Conservation (phyloP, 495 filamentous ascomycete species). For the Penicillium steckii region DNA sequence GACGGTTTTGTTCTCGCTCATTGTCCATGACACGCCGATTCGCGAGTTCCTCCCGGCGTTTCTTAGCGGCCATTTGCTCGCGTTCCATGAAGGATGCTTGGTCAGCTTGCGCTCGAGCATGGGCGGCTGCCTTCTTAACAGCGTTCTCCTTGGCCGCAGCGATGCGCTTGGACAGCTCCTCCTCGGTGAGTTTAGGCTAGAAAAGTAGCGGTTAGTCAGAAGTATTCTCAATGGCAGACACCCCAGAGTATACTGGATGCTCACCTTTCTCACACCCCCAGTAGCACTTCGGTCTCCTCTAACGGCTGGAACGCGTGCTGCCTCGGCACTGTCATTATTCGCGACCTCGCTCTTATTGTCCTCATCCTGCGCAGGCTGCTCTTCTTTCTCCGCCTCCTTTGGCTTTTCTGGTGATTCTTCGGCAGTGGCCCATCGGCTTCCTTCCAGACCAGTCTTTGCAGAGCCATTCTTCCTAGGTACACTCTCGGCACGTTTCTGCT, state of each 20-base stretch:
- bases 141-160: slow-evolving; percentile 59
- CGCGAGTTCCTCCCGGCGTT: slow-evolving; percentile 53
- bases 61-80: slow-evolving; percentile 56
- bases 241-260: not conserved
- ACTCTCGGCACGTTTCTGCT: slow-evolving; percentile 26
- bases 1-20: slow-evolving; percentile 70
- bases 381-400: slow-evolving; percentile 21
- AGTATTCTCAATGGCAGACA: not conserved
- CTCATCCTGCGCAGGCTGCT: slow-evolving; percentile 12
- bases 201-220: not conserved
- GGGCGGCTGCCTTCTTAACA: slow-evolving; percentile 55
- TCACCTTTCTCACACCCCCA: slow-evolving; percentile 57
- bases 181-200: slow-evolving; percentile 67
- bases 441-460: slow-evolving; percentile 11
- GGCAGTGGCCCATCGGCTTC: slow-evolving; percentile 11
- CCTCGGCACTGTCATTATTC: slow-evolving; percentile 23
- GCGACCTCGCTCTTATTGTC: slow-evolving; percentile 17
- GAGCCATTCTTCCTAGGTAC: slow-evolving; percentile 18
- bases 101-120: slow-evolving; percentile 67
- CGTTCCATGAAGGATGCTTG: slow-evolving; percentile 64
- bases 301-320: slow-evolving; percentile 51
- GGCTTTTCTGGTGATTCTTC: slow-evolving; percentile 18
- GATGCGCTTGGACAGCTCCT: slow-evolving; percentile 60
- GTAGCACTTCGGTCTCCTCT: slow-evolving; percentile 69
- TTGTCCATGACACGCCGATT: slow-evolving; percentile 61